Base-by-base conservation (phyloP, 2,329 filamentous ascomycete species). In the Alternaria tenuissima region DNA sequence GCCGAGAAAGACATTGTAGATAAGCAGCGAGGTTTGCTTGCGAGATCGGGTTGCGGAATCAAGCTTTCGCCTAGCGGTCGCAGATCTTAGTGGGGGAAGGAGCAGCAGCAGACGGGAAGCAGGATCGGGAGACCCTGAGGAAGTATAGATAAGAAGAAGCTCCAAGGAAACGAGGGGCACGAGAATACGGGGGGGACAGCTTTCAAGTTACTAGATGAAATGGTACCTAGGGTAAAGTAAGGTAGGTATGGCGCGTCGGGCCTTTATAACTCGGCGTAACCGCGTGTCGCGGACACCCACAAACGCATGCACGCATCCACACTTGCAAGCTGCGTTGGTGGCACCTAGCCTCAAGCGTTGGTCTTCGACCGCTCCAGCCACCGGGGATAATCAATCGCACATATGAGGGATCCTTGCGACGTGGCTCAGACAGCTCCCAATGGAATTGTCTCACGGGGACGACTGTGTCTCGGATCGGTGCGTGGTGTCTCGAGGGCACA, bases 1-100 rank as follows among this genome's bases (percentile, higher is more conserved):
- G 72, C 76, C 2, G 76, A 78, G 53, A 78, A 78, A 26, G 74
- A 77, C 76, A 78, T 78, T 36, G 52, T 67, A 57, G 18, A 16
- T 47, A 41, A 20, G 38, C 38, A 41, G 47, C 30, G 52, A 36
- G 30, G 44, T 22, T n/a, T n/a, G 47, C 22, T n/a, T n/a, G 48
- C 24, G 22, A n/a, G 24, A 20, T 5, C 12, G 18, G 46, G 22
- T 57, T 54, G 57, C 28, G 42, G 22, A 43, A 47, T 55, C 61
- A 66, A 62, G 59, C 61, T 62, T 65, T 60, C 61, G 55, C 44
- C 58, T 61, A 67, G 64, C 41, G 55, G 42, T 32, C 20, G 47
- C 43, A 55, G 53, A 52, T 48, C 42, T 43, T 57, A 32, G 54
- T 52, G 58, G 47, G 55, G 47, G 42, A 12, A 20, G 39, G 20